Evolutionary conservation across 164 flowering plant genomes (phyloP).

Genomic region (Vitis amurensis): DNA sequence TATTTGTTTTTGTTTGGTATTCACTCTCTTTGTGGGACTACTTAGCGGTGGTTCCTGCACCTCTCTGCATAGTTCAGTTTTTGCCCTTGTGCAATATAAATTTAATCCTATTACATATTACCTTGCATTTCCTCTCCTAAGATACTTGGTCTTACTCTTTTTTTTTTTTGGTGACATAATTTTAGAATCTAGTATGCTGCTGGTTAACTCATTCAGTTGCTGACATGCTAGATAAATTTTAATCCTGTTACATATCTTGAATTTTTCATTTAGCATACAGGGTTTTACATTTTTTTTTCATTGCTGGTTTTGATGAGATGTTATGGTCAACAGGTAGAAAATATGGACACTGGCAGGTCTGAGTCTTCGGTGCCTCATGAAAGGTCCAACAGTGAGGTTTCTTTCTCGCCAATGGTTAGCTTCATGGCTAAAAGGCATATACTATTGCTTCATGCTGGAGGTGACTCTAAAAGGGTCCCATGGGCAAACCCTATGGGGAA

Average conservation of each 20-base stretch:
- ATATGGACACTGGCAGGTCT: constrained; percentile 24
- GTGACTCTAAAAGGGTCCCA: constrained; percentile 99
- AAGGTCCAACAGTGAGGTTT: constrained; percentile 27
- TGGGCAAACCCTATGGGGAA: constrained; percentile 99
- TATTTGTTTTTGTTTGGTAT: too few relatives aligned
- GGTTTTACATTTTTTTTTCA: constrained; percentile 6
- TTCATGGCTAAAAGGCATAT: constrained; percentile 67
- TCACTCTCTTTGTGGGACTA: too few relatives aligned
- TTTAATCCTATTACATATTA: too few relatives aligned
- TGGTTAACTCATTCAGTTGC: too few relatives aligned
- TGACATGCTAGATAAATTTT: too few relatives aligned
- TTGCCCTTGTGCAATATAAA: too few relatives aligned
- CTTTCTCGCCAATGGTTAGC: constrained; percentile 27
- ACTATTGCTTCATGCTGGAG: constrained; percentile 97
- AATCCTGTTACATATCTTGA: background rate
- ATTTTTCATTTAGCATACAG: background rate
- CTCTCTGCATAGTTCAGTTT: too few relatives aligned
- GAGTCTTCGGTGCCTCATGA: constrained; percentile 27
- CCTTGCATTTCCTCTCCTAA: too few relatives aligned
- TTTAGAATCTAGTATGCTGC: too few relatives aligned
- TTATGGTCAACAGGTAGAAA: constrained; percentile 44
- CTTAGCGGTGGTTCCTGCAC: too few relatives aligned
- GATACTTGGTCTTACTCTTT: too few relatives aligned
- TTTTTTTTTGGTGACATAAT: too few relatives aligned
- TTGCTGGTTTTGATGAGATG: constrained; percentile 21